A percentile compares a stretch with the other conserved stretches of the same genome.
Conservation (phyloP, 495 filamentous ascomycete species). For the Aspergillus funiculosus region DNA sequence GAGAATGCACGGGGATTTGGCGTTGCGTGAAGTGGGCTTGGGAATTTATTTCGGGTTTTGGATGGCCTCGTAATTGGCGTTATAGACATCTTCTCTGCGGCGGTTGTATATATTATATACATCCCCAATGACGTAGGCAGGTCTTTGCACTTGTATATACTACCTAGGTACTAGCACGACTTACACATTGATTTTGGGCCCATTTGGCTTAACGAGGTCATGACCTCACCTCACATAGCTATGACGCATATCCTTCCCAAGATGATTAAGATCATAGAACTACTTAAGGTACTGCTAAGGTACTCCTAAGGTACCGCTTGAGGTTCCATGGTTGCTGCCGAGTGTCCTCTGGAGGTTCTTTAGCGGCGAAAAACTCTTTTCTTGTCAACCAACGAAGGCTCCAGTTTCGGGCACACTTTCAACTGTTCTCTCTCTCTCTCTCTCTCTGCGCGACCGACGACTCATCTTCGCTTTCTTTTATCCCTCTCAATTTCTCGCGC, state of each 20-base stretch:
- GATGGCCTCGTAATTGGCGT: conserved; percentile 2
- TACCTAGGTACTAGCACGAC: no score
- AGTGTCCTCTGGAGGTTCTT: no score
- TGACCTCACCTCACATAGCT: no score
- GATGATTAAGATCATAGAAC: no score
- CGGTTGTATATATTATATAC: conserved; percentile 8
- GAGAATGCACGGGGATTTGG: conserved; percentile 95
- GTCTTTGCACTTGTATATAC: no score
- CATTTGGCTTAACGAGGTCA: no score
- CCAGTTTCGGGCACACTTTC: conserved; percentile 13
- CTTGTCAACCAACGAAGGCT: conserved; percentile 14
- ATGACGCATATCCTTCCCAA: no score
- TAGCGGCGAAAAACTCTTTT: conserved; percentile 4
- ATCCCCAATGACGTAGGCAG: no score
- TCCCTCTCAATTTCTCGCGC: background rate
- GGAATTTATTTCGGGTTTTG: conserved; percentile 8
- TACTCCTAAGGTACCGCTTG: no score
- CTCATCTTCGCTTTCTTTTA: conserved; percentile 6
- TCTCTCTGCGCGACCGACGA: conserved; percentile 1
- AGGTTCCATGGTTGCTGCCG: no score
- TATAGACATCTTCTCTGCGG: conserved; percentile 25
- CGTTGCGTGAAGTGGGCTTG: conserved; percentile 40
- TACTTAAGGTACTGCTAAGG: no score
- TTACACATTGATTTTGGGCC: no score
- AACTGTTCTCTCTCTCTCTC: background rate